Base-by-base conservation (phyloP, 2,329 filamentous ascomycete species). In the Aspergillus tamarii region DNA sequence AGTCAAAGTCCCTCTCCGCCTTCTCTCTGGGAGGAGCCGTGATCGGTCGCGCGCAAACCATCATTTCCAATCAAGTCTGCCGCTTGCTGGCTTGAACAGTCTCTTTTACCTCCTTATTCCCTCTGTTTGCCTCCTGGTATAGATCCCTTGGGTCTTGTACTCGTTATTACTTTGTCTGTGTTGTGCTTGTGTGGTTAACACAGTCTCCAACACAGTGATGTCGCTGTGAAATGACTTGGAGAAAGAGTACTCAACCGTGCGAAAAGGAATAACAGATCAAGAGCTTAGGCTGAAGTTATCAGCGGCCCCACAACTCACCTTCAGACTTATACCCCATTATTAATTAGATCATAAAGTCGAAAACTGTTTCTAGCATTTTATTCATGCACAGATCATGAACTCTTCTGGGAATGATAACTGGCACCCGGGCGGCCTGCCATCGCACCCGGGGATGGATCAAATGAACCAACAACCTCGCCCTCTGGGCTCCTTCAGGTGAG, bases 401-500 rank as follows among this genome's bases (percentile, higher is more conserved):
- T 72, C 73, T 55, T 71, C 78, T 69, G 78, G 77, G 66, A 79
- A 76, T 68, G 78, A 80, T 75, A 77, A 73, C 63, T 81, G 78
- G 78, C 78, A 80, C 70, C 75, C 75, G 57, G 75, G 75, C 72
- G 77, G 77, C 60, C 76, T 76, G 56, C 78, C 77, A 64, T 73
- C 77, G 64, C 78, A 80, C 72, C 75, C 76, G 70, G 75, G 75
- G 68, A 80, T 78, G 74, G 80, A 78, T 65, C 79, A 76, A 67
- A 74, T 79, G 73, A 78, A 70, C 69, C 79, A 78, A 69, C 78
- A 78, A 66, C 74, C 77, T 66, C 77, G 80, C 66, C 77, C 79
- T 50, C 72, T 81, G 68, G 78, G 78, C 50, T 77, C 78, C 32
- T 83, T 80, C 72, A 77, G 78, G 80, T 82, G 79, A 67, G 76